phyloP scores from a whole-genome alignment of 345 rosid genomes.

The Lagerstroemia speciosa region DNA sequence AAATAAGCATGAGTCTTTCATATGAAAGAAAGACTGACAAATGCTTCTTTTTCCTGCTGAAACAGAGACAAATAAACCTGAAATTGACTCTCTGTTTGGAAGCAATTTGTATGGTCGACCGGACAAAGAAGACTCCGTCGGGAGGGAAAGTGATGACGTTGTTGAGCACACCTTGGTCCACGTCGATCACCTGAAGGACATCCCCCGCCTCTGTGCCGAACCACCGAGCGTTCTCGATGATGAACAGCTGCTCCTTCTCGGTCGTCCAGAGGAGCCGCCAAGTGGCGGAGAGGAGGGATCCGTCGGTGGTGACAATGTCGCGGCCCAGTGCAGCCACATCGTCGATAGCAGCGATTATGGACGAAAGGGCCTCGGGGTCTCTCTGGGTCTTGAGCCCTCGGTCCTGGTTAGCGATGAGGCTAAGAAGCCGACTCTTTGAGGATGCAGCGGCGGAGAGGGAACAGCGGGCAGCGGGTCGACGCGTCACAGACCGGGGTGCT shows the following conservation, averaged over 20 bases:
- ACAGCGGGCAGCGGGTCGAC: constrained; percentile 8
- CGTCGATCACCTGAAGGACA: constrained; percentile 86
- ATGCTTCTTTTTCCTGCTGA: no score
- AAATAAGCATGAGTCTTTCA: neutral
- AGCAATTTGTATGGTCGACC: constrained; percentile 59
- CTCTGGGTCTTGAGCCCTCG: constrained; percentile 78
- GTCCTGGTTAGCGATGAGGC: constrained; percentile 67
- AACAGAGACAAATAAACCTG: neutral
- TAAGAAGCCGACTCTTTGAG: constrained; percentile 48
- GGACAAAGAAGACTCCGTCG: constrained; percentile 79
- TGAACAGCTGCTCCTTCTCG: constrained; percentile 91
- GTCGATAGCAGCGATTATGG: constrained; percentile 57
- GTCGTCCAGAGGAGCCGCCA: constrained; percentile 93
- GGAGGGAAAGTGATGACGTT: constrained; percentile 93
- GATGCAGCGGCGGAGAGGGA: constrained; percentile 12
- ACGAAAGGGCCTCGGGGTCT: constrained; percentile 40
- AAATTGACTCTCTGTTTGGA: constrained; percentile 49
- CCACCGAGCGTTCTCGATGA: constrained; percentile 68
- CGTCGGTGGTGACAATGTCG: constrained; percentile 44
- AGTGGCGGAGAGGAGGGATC: constrained; percentile 53
- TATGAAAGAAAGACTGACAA: no score
- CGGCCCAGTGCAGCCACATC: constrained; percentile 53
- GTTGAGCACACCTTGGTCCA: constrained; percentile 39
- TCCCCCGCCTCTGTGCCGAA: constrained; percentile 73
- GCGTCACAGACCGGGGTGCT: neutral